Evolutionary conservation across 345 rosid species (phyloP).

Genomic region (Arabis hirsuta): DNA sequence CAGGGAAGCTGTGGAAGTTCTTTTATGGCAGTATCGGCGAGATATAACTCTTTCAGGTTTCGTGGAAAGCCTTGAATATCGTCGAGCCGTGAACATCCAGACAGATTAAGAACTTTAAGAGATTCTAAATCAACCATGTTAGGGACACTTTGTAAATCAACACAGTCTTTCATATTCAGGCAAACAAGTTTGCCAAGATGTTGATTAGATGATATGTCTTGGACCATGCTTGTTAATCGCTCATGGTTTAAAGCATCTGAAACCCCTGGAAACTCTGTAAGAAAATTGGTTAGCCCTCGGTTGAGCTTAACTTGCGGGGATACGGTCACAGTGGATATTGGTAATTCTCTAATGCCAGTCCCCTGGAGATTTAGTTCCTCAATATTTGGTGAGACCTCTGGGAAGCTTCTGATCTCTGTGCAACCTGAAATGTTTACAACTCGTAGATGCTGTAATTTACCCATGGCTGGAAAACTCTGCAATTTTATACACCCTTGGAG

Average conservation of each 20-base stretch:
- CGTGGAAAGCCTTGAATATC: conserved; percentile 24
- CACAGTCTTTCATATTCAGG: conserved; percentile 27
- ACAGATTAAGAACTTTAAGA: conserved; percentile 26
- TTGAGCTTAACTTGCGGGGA: neutral
- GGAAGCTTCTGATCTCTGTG: too few species aligned
- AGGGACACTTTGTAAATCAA: conserved; percentile 9
- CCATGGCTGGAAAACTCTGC: too few species aligned
- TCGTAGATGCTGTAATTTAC: too few species aligned
- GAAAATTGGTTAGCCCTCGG: neutral
- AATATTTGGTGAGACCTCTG: too few species aligned
- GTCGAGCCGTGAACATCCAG: conserved; percentile 24
- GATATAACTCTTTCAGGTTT: conserved; percentile 29
- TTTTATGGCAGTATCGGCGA: conserved; percentile 6
- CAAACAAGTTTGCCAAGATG: conserved; percentile 9
- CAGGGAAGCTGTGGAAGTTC: conserved; percentile 33
- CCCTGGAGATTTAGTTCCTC: too few species aligned
- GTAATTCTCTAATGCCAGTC: too few species aligned
- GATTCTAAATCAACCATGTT: conserved; percentile 22
- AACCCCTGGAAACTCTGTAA: neutral
- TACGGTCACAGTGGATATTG: too few species aligned
- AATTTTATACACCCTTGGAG: too few species aligned
- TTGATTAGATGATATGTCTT: neutral
- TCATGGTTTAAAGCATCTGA: neutral
- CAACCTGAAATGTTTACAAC: too few species aligned
- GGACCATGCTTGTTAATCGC: neutral